Percentiles rank a stretch among this genome's conserved stretches.
Conservation (phyloP, 1,284 basidiomycete species). For the Phellopilus nigrolimitatus region DNA sequence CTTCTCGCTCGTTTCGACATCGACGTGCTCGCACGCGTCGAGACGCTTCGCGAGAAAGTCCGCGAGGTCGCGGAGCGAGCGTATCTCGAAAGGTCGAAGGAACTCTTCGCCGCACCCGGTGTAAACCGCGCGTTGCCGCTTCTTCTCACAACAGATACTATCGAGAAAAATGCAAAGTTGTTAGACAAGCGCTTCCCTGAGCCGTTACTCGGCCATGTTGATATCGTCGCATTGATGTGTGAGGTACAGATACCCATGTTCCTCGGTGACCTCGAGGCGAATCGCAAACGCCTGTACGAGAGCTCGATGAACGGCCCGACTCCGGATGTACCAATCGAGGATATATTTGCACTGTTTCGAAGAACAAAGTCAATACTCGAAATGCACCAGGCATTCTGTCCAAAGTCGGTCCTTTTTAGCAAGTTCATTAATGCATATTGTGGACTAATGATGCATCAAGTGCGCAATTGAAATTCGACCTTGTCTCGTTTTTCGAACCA, state of each 20-base stretch:
- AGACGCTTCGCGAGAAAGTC: conserved; percentile 69
- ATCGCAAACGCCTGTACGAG: conserved; percentile 67
- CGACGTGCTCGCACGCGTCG: conserved; percentile 57
- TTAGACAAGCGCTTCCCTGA: conserved; percentile 84
- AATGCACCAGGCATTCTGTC: conserved; percentile 80
- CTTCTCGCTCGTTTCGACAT: conserved; percentile 64
- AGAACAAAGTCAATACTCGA: conserved; percentile 66
- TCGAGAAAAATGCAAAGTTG: conserved; percentile 81
- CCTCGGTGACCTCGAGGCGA: conserved; percentile 70
- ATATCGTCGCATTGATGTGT: conserved; percentile 74
- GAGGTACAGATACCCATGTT: conserved; percentile 73
- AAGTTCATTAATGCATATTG: neutral
- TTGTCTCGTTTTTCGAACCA: conserved; percentile 78
- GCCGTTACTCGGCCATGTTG: conserved; percentile 73
- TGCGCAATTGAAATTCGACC: conserved; percentile 57
- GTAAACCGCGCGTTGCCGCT: conserved; percentile 78
- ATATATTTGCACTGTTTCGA: conserved; percentile 84
- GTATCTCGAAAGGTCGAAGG: conserved; percentile 67
- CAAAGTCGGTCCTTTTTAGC: conserved; percentile 47
- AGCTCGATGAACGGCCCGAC: conserved; percentile 76
- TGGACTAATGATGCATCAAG: conserved; percentile 31
- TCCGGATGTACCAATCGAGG: conserved; percentile 78
- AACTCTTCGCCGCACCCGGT: conserved; percentile 61
- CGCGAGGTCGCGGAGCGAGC: conserved; percentile 62
- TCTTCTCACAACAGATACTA: conserved; percentile 79